phyloP scores from a whole-genome alignment of 2,329 filamentous ascomycete species.

The Biscogniauxia marginata region DNA sequence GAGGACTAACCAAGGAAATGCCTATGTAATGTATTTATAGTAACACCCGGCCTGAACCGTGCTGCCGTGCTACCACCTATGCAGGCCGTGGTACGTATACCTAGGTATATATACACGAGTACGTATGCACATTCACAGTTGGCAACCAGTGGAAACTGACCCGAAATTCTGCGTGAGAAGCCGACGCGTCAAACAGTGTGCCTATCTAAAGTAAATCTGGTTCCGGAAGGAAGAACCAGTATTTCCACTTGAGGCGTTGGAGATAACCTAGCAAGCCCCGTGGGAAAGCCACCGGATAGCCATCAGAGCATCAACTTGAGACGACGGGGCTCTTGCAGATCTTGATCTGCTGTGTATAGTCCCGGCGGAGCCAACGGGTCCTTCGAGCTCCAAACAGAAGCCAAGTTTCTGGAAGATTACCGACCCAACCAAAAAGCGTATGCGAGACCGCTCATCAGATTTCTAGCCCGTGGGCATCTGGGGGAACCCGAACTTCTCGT shows the following conservation, averaged over 20 bases:
- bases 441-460: slow-evolving; percentile 1
- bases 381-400: slow-evolving; percentile 20
- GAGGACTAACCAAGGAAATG: neutral
- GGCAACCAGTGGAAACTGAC: neutral
- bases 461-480: slow-evolving; percentile 5
- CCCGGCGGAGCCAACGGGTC: slow-evolving; percentile 22
- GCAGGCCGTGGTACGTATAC: too few species aligned
- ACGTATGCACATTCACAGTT: neutral
- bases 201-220: neutral
- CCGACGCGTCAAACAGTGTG: neutral
- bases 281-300: slow-evolving; percentile 5
- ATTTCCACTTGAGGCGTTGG: slow-evolving; percentile 16
- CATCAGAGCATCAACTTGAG: slow-evolving; percentile 26
- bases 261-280: slow-evolving; percentile 9
- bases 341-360: slow-evolving; percentile 6
- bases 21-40: neutral
- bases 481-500: slow-evolving; percentile 10
- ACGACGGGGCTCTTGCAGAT: slow-evolving; percentile 20
- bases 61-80: neutral
- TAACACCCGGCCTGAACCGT: neutral
- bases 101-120: neutral
- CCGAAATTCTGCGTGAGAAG: neutral
- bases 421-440: slow-evolving; percentile 9
- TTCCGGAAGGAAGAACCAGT: neutral
- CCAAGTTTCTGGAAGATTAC: slow-evolving; percentile 14